Evolutionary conservation across 2,329 filamentous ascomycete genomes (phyloP).

Genomic region (Falciphora oryzae): DNA sequence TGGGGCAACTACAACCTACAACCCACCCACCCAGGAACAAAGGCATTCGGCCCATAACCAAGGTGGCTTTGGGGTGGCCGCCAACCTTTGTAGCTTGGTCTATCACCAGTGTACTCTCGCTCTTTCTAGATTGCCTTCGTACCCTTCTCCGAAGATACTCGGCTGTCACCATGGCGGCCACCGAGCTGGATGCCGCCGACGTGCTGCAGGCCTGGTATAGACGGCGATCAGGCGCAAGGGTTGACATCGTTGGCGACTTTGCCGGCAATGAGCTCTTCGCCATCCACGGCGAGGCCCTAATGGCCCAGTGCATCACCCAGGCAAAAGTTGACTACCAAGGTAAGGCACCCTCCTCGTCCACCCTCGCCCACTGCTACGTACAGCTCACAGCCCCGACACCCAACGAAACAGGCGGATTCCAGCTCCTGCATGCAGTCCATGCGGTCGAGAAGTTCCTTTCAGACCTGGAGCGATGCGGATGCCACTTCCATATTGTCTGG

Average conservation of each 20-base stretch:
- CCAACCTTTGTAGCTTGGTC: no score
- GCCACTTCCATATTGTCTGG: conserved; percentile 67
- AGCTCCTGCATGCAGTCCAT: conserved; percentile 66
- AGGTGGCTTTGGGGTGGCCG: not conserved
- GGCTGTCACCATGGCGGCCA: not conserved
- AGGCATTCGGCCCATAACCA: not conserved
- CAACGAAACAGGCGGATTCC: conserved; percentile 48
- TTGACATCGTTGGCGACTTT: conserved; percentile 71
- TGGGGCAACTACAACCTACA: no score
- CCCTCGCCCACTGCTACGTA: not conserved
- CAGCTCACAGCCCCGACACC: not conserved
- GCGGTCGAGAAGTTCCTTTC: conserved; percentile 61
- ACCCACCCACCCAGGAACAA: not conserved
- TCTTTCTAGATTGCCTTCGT: not conserved
- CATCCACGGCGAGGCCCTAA: conserved; percentile 67
- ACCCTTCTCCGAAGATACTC: not conserved
- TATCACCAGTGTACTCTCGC: no score
- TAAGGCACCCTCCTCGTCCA: conserved; percentile 21
- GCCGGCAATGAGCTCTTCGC: conserved; percentile 67
- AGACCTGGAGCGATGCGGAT: conserved; percentile 55
- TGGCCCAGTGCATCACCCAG: conserved; percentile 58
- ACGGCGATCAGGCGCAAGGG: conserved; percentile 15
- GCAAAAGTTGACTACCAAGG: conserved; percentile 56
- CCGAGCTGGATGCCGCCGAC: not conserved
- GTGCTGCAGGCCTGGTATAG: conserved; percentile 1